A percentile compares a stretch with the other conserved stretches of the same genome.
Conservation (phyloP, 306 rosid genomes). For the Prunus dulcis region DNA sequence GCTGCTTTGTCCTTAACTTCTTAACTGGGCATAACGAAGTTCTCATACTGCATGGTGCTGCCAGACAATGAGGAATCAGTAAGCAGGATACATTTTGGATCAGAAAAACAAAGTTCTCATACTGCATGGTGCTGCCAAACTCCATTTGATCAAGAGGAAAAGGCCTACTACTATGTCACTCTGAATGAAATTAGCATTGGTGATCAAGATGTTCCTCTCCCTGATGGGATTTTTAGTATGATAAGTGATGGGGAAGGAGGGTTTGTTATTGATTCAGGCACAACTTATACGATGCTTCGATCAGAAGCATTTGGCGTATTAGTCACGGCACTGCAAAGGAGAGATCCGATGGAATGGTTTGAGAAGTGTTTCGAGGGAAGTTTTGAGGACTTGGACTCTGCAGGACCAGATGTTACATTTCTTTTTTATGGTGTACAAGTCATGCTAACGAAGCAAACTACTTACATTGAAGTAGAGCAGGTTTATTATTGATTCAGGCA, state of each 20-base stretch:
- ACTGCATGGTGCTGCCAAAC: slow-evolving; percentile 14
- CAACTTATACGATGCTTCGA: slow-evolving; percentile 8
- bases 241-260: slow-evolving; percentile 3
- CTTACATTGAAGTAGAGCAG: slow-evolving; percentile 4
- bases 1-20: slow-evolving; percentile 7
- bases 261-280: slow-evolving; percentile 22
- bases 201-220: slow-evolving; percentile 1
- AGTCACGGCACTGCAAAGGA: not conserved
- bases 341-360: not conserved
- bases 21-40: slow-evolving; percentile 21
- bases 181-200: slow-evolving; percentile 19
- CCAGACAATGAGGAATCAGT: slow-evolving; percentile 7
- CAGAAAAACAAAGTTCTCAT: not conserved
- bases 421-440: slow-evolving; percentile 19
- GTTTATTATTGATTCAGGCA: slow-evolving; percentile 25
- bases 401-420: slow-evolving; percentile 8
- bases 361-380: slow-evolving; percentile 23
- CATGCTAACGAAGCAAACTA: slow-evolving; percentile 10
- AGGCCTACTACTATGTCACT: slow-evolving; percentile 2
- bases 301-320: slow-evolving; percentile 20
- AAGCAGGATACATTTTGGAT: slow-evolving; percentile 23
- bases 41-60: slow-evolving; percentile 20
- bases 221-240: not conserved
- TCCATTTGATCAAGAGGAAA: not conserved
- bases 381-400: slow-evolving; percentile 12